Evolutionary conservation across 805 yeast genomes (phyloP), one percentile per base, ranked within the genome.

Genomic region (Ogataea corticis): DNA sequence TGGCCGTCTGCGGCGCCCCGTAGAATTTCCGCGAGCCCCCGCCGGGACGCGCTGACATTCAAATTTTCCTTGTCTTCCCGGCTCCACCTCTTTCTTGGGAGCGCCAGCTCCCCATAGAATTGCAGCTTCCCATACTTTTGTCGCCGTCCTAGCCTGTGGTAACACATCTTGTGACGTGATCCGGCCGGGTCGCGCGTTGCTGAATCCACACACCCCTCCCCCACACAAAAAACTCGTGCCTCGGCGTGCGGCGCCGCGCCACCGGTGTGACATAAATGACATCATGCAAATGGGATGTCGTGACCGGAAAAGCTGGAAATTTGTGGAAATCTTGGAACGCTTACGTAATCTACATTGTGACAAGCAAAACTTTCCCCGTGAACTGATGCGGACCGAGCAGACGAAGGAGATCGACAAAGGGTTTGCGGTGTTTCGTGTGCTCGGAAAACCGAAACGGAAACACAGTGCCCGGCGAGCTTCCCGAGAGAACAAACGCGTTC

Each of bases 391-490:
- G 46, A 1, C 82, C 82, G 32, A 74, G 62, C 31, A 75, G 45
- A 37, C 83, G 62, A 7, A 76, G 60, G 19, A 69, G 61, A 44
- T 76, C 75, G n/a, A 73, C 52, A 4, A 74, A 61, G 4, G 59
- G 52, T 34, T 55, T 55, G 40, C 65, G 36, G 45, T 30, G n/a
- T 28, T 38, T 46, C 42, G 50, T n/a, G 51, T 38, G 34, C 37
- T 32, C 9, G 53, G 56, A 21, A 17, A 48, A 44, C 12, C 37
- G 28, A 33, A 46, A 46, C 19, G 37, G 40, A 15, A 17, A 19
- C 11, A 34, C 14, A 13, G 27, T 29, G 4, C 18, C 35, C 21
- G 33, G 35, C 12, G 34, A 27, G 7, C 15, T n/a, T 7, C 33
- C 40, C 7, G 46, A 42, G 3, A 42, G 18, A 6, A 48, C 30